Evolutionary conservation across 2,329 filamentous ascomycete genomes (phyloP).

Genomic region (Colletotrichum coccodes): DNA sequence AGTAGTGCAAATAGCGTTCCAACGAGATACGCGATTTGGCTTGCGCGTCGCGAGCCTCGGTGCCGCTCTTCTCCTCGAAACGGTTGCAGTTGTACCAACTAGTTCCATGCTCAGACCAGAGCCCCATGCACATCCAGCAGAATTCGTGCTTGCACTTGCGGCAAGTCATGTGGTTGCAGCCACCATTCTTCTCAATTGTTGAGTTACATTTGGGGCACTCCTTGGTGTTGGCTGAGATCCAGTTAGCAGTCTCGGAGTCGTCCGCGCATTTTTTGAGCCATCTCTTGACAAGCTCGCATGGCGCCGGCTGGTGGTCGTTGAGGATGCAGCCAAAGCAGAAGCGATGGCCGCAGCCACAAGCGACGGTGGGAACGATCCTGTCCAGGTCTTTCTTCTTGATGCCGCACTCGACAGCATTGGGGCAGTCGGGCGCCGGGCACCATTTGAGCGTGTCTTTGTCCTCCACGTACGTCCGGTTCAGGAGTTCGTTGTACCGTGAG

Average conservation of each 20-base stretch:
- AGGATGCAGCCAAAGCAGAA: slow-evolving; percentile 97
- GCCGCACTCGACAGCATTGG: slow-evolving; percentile 88
- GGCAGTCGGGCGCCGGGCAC: slow-evolving; percentile 98
- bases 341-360: slow-evolving; percentile 83
- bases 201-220: slow-evolving; percentile 96
- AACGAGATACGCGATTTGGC: slow-evolving; percentile 89
- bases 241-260: slow-evolving; percentile 97
- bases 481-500: slow-evolving; percentile 80
- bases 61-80: slow-evolving; percentile 94
- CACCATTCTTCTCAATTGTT: slow-evolving; percentile 98
- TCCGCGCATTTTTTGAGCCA: slow-evolving; percentile 99
- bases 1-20: slow-evolving; percentile 98
- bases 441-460: slow-evolving; percentile 96
- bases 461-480: slow-evolving; percentile 95
- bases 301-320: slow-evolving; percentile 91
- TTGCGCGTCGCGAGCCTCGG: slow-evolving; percentile 90
- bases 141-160: slow-evolving; percentile 96
- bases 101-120: slow-evolving; percentile 98
- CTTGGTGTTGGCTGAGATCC: slow-evolving; percentile 99
- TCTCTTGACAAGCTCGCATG: slow-evolving; percentile 89
- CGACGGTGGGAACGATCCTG: slow-evolving; percentile 88
- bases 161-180: slow-evolving; percentile 98
- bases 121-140: slow-evolving; percentile 99
- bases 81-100: slow-evolving; percentile 99
- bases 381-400: slow-evolving; percentile 89